These are phyloP conservation scores for Pezicula rhizophila DNA, from an alignment of 2,329 filamentous ascomycete genomes.

Conservation along the genomic window DNA sequence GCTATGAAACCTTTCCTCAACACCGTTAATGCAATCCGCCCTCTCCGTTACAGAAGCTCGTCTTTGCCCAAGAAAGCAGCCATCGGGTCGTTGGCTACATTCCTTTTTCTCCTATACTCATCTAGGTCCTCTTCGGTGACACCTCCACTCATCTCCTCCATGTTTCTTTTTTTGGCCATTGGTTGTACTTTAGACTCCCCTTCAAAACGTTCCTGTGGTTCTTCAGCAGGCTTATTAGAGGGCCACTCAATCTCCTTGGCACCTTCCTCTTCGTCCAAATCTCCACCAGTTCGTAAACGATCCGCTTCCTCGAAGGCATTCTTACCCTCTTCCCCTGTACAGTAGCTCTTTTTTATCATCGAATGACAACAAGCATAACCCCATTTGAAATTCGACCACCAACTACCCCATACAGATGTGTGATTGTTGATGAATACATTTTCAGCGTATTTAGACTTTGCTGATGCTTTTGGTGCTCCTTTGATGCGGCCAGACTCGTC, in stretches of 20 bases:
- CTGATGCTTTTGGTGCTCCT: conserved; percentile 68
- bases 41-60: conserved; percentile 45
- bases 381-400: conserved; percentile 96
- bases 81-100: conserved; percentile 79
- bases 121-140: conserved; percentile 82
- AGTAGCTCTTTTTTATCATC: conserved; percentile 92
- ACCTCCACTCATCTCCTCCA: conserved; percentile 72
- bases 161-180: conserved; percentile 60
- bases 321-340: conserved; percentile 86
- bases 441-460: conserved; percentile 87
- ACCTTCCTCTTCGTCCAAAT: conserved; percentile 27
- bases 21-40: conserved; percentile 10
- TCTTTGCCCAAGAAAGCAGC: conserved; percentile 72
- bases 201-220: conserved; percentile 18
- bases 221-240: conserved; percentile 27
- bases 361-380: conserved; percentile 95
- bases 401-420: conserved; percentile 88
- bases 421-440: conserved; percentile 89
- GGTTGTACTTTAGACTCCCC: conserved; percentile 13
- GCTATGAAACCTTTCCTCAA: conserved; percentile 7
- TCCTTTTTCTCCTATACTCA: conserved; percentile 70
- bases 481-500: conserved; percentile 87
- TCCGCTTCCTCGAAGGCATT: conserved; percentile 74
- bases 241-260: conserved; percentile 18
- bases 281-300: conserved; percentile 41